phyloP scores from a whole-genome alignment of 495 filamentous ascomycete species.

The Hypoxylon intermedium region DNA sequence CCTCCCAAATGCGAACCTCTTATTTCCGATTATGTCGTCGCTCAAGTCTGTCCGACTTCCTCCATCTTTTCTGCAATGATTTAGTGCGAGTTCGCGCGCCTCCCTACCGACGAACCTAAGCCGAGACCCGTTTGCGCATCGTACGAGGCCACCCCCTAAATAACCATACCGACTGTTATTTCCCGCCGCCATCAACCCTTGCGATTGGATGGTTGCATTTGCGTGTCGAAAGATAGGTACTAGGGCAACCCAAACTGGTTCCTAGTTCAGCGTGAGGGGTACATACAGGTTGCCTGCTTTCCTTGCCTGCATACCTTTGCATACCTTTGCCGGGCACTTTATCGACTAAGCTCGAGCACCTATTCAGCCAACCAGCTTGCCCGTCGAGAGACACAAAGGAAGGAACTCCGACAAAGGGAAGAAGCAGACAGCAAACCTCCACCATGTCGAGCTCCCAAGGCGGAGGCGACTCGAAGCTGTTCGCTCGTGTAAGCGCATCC shows the following conservation, averaged over 20 bases:
- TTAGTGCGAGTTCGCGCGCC: slow-evolving; percentile 8
- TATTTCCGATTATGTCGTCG: slow-evolving; percentile 32
- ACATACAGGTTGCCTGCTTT: too few species aligned
- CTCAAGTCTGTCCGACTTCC: slow-evolving; percentile 4
- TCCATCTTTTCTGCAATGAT: slow-evolving; percentile 8
- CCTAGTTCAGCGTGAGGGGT: slow-evolving; percentile 29
- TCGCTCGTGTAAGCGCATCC: slow-evolving; percentile 85
- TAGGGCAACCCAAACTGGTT: slow-evolving; percentile 11
- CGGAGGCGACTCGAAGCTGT: slow-evolving; percentile 97
- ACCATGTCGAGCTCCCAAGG: slow-evolving; percentile 73
- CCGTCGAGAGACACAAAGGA: slow-evolving; percentile 31
- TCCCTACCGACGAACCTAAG: slow-evolving; percentile 23
- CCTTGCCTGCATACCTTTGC: too few species aligned
- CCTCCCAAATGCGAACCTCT: slow-evolving; percentile 69
- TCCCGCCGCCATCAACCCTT: slow-evolving; percentile 34
- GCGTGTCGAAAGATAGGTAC: slow-evolving; percentile 19
- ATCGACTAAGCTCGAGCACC: slow-evolving; percentile 22
- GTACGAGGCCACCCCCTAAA: slow-evolving; percentile 42
- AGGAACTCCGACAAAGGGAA: slow-evolving; percentile 30
- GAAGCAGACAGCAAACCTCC: slow-evolving; percentile 28
- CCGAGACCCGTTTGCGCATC: slow-evolving; percentile 41
- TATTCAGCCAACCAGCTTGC: slow-evolving; percentile 31
- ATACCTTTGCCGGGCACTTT: slow-evolving; percentile 11
- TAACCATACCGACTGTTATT: slow-evolving; percentile 28
- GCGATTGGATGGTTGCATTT: slow-evolving; percentile 42